Conservation (phyloP, 2,329 filamentous ascomycete genomes). For the Colletotrichum spaethianum region DNA sequence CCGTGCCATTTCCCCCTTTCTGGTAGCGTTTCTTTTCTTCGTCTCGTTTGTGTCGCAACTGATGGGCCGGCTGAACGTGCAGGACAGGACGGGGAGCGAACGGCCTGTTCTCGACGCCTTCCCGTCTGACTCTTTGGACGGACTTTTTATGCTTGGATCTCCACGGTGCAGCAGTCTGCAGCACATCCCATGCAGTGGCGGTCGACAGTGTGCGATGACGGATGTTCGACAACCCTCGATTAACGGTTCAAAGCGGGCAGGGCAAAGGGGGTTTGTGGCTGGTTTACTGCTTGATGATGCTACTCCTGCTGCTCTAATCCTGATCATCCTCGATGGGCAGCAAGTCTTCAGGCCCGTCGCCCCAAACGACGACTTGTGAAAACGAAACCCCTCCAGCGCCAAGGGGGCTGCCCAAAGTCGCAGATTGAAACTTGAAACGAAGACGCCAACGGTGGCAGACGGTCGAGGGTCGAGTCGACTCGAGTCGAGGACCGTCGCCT, state of each 20-base stretch:
- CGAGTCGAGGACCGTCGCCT: no score
- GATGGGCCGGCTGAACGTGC: constrained; percentile 21
- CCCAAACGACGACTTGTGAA: constrained; percentile 25
- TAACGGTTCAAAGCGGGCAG: not conserved
- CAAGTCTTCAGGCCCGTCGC: constrained; percentile 10
- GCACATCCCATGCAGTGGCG: not conserved
- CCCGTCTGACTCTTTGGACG: constrained; percentile 34
- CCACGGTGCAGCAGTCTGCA: not conserved
- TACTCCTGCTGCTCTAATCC: not conserved
- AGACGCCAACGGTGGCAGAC: constrained; percentile 21
- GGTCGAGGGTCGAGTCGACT: constrained; percentile 8
- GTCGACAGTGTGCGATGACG: constrained; percentile 1
- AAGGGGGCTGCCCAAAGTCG: constrained; percentile 28
- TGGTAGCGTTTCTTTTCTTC: constrained; percentile 8
- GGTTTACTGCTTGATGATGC: not conserved
- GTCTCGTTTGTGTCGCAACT: constrained; percentile 7
- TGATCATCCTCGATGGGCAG: not conserved
- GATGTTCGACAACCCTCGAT: not conserved
- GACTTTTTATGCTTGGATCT: constrained; percentile 15
- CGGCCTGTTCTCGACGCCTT: constrained; percentile 23
- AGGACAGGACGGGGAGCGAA: not conserved
- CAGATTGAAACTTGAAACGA: constrained; percentile 39
- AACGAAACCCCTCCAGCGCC: constrained; percentile 28
- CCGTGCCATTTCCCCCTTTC: constrained; percentile 9
- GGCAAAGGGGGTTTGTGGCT: not conserved